These are phyloP conservation scores for Paraconiothyrium brasiliense DNA, from an alignment of 2,329 filamentous ascomycete genomes.

Conservation along the genomic window DNA sequence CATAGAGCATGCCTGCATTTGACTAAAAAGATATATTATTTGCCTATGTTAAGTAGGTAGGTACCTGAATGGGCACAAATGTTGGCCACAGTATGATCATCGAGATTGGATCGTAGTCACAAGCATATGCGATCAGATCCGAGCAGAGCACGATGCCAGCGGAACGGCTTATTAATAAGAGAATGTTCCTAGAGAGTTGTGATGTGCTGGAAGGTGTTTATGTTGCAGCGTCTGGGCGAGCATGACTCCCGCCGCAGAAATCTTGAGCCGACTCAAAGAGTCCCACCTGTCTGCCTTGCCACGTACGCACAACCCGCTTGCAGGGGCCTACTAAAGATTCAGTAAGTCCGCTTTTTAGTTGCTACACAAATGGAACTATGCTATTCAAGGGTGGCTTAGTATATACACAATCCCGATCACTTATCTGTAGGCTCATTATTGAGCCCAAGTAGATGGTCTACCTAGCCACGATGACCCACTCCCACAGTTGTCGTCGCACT, in stretches of 20 bases:
- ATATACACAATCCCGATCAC: no score
- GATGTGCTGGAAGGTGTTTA: background rate
- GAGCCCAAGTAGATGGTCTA: conserved; percentile 3
- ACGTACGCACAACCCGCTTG: background rate
- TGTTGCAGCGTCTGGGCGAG: background rate
- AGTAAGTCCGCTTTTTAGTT: background rate
- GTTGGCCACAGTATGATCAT: no score
- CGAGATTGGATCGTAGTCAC: background rate
- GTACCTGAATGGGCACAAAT: no score
- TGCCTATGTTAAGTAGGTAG: no score
- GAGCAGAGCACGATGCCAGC: background rate
- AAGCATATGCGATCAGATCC: background rate
- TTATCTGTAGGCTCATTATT: background rate
- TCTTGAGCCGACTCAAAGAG: background rate
- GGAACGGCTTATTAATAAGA: background rate
- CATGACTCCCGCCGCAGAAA: background rate
- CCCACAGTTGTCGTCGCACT: background rate
- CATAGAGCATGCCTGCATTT: no score
- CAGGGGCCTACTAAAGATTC: background rate
- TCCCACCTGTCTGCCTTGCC: background rate
- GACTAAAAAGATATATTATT: no score
- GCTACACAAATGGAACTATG: background rate
- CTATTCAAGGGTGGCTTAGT: background rate
- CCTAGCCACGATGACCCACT: background rate
- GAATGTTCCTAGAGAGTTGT: background rate